Base-by-base conservation (phyloP, 2,329 filamentous ascomycete genomes). In the Diaporthe australafricana region DNA sequence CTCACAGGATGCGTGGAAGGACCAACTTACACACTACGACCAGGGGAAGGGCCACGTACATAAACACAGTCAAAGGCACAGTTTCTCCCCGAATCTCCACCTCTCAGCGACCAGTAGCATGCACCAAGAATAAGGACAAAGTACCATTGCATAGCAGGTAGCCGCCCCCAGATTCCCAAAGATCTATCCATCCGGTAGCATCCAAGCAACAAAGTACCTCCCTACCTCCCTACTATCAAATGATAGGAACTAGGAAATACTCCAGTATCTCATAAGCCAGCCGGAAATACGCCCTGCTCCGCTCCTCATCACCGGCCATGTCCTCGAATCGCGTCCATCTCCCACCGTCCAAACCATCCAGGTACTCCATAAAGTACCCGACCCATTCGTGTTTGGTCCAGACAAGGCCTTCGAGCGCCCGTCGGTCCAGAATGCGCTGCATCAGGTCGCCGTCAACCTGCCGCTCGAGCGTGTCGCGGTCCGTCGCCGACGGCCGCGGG, bases 381-480 rank as follows among this genome's bases (percentile, higher is more conserved):
- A 91, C 76, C 72, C 72, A 73, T 52, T 48, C 65, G 16, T 5
- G 32, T 30, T 30, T 35, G 17, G 56, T n/a, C 45, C 16, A 45
- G 8, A 72, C 48, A n/a, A 73, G 47, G 8, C 52, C 30, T 7
- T 70, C 72, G 14, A 73, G 52, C 0, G 80, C 80, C 40, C 83
- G 82, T 22, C 78, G 81, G 22, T 87, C 81, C 14, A 91, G 75
- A 72, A 90, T 88, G 8, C 86, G 84, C 72, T 84, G 82, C 52
- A 94, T 79, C 45, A 93, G 82, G 75, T 94, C 91, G 0, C 92
- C 92, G 73, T 94, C 86, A 3, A 94, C 84, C 70, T 94, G 91
- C 86, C 90, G 89, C 72, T 84, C 84, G 30, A 81, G 77, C 47
- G 84, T 84, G 14, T 60, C 55, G 2, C 83, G 83, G 12, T 81